Conservation (phyloP, 2,329 filamentous ascomycete genomes). For the Cryphonectria nitschkei region DNA sequence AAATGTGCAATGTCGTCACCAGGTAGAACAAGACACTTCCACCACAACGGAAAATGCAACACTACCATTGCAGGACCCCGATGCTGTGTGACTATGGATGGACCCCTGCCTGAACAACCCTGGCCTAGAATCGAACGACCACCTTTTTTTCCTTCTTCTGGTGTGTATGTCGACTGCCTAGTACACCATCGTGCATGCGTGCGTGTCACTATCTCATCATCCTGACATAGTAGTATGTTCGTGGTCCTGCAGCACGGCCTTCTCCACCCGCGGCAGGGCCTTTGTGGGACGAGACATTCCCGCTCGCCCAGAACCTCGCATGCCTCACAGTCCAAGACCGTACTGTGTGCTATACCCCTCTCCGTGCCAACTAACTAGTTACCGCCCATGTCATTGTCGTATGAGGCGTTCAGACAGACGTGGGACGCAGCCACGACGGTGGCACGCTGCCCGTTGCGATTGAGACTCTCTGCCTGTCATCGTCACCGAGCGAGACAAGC, state of each 20-base stretch:
- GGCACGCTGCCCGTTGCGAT: background rate
- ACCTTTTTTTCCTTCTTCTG: background rate
- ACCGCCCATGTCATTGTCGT: constrained; percentile 25
- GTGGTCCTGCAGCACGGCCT: background rate
- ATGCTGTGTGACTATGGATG: background rate
- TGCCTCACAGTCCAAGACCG: background rate
- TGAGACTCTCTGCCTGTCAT: background rate
- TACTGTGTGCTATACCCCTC: background rate
- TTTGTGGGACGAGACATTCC: background rate
- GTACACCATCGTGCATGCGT: background rate
- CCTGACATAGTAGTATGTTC: background rate
- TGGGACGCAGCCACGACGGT: background rate
- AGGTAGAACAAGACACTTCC: background rate
- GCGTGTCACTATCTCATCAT: background rate
- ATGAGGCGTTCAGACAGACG: constrained; percentile 13
- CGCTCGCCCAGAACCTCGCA: background rate
- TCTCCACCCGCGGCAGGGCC: background rate
- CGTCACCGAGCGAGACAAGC: background rate
- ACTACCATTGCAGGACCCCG: background rate
- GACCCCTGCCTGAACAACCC: background rate
- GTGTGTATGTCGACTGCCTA: background rate
- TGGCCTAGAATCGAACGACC: background rate
- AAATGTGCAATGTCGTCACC: background rate
- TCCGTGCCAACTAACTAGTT: background rate
- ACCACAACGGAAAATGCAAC: background rate